These are phyloP conservation scores for Zoysia matrella DNA, from an alignment of 202 grass and related monocot species.

Conservation along the genomic window DNA sequence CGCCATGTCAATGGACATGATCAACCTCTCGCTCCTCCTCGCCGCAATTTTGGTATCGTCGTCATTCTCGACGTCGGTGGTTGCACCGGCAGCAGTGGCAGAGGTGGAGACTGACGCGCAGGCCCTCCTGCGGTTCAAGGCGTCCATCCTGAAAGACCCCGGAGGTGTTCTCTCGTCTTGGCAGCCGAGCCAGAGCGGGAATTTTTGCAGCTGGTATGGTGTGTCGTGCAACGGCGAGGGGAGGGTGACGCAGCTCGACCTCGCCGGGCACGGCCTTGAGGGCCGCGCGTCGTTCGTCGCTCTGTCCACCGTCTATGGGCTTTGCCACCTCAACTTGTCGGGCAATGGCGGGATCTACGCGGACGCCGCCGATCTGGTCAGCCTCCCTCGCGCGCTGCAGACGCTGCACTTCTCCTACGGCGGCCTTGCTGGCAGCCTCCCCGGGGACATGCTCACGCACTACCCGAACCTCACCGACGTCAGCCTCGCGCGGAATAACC, in stretches of 20 bases:
- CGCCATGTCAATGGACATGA: conserved; percentile 51
- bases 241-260: conserved; percentile 63
- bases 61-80: not conserved
- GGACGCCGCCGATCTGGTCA: conserved; percentile 50
- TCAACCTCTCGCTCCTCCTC: conserved; percentile 41
- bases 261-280: conserved; percentile 50
- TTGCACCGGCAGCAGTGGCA: not conserved
- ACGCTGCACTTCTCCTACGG: conserved; percentile 65
- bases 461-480: conserved; percentile 63
- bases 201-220: conserved; percentile 69
- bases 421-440: conserved; percentile 58
- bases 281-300: conserved; percentile 44
- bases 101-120: conserved; percentile 35
- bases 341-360: conserved; percentile 50
- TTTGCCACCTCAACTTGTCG: conserved; percentile 73
- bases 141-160: conserved; percentile 54
- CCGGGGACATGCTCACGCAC: conserved; percentile 42
- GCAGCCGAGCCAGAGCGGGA: conserved; percentile 5
- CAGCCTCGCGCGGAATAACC: conserved; percentile 67
- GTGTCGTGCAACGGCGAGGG: conserved; percentile 57
- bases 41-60: conserved; percentile 10
- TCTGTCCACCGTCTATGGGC: conserved; percentile 46
- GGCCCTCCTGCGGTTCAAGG: conserved; percentile 75
- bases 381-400: conserved; percentile 50
- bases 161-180: conserved; percentile 57